Conservation (phyloP, 768 basidiomycete genomes). For the Leccinum variicolor region DNA sequence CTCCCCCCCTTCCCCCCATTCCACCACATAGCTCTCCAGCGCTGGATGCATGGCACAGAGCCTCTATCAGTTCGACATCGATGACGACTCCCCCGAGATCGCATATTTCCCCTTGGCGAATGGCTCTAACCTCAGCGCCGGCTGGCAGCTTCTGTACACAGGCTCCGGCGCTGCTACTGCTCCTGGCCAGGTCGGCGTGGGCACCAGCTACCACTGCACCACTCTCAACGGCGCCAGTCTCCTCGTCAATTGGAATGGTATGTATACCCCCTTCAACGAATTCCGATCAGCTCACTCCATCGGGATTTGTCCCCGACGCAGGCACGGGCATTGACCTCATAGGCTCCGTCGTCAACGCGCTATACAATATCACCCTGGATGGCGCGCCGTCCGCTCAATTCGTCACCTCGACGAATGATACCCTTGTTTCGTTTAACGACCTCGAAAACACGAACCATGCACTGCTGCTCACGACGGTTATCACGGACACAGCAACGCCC, state of each 20-base stretch:
- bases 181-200: slow-evolving; percentile 46
- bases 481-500: slow-evolving; percentile 29
- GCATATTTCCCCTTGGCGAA: slow-evolving; percentile 60
- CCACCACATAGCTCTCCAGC: slow-evolving; percentile 7
- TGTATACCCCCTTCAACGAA: slow-evolving; percentile 12
- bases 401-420: slow-evolving; percentile 27
- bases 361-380: slow-evolving; percentile 54
- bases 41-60: slow-evolving; percentile 34
- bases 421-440: slow-evolving; percentile 49
- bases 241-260: slow-evolving; percentile 61
- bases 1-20: slow-evolving; percentile 9
- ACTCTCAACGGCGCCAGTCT: slow-evolving; percentile 54
- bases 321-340: slow-evolving; percentile 63
- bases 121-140: slow-evolving; percentile 44
- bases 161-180: slow-evolving; percentile 44
- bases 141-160: slow-evolving; percentile 69
- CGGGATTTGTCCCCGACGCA: slow-evolving; percentile 24
- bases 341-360: slow-evolving; percentile 46
- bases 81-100: slow-evolving; percentile 66
- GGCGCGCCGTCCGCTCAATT: slow-evolving; percentile 31
- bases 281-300: background rate
- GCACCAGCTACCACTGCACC: slow-evolving; percentile 63
- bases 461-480: slow-evolving; percentile 50
- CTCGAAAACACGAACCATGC: slow-evolving; percentile 51
- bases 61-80: slow-evolving; percentile 42